Evolutionary conservation across 495 filamentous ascomycete species (phyloP), one percentile per base, ranked within the genome.

Genomic region (Paragyromitra xinjiangensis): DNA sequence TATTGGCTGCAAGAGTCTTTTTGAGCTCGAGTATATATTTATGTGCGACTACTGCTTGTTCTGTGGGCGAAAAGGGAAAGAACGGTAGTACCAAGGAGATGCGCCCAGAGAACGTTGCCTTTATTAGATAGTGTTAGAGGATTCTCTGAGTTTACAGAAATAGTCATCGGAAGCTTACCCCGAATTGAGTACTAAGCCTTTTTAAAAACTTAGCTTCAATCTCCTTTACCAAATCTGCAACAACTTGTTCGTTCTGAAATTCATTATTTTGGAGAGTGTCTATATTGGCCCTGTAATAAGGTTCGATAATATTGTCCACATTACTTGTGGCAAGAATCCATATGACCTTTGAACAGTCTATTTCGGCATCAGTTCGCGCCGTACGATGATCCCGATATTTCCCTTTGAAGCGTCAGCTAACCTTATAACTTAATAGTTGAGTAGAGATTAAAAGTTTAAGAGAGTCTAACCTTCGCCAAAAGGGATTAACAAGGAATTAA

Each of bases 281-380:
- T 26, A 63, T 61, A 16, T 85, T 69, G 4, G 48, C 48, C 1
- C 80, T 66, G 62, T 83, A 84, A 48, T 87, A 86, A 1, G 78
- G 67, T 2, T 80, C 80, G 34, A 89, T 87, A 0, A 62, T 82
- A 3, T 78, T 55, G 64, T 87, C 85, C 8, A 86, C 79, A 1
- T 84, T 83, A 75, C 88, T 89, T 1, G 87, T 88, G 0, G 88
- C 86, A 0, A 90, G 65, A 14, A 90, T 84, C 89, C 88, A 90
- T 9, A 90, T 86, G 0, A 85, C 87, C 29, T 87, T 87, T 0
- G 83, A 84, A 77, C 88, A 90, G 69, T 90, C 84, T 12, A 89
- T 72, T 12, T 77, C 79, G 2, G 81, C 71, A 16, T 77, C 76
- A 22, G 79, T 81, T 26, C 69, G 69, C 8, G 42, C 40, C 11